These are phyloP conservation scores for Vanilla planifolia DNA, from an alignment of 106 monocot species.

Conservation along the genomic window DNA sequence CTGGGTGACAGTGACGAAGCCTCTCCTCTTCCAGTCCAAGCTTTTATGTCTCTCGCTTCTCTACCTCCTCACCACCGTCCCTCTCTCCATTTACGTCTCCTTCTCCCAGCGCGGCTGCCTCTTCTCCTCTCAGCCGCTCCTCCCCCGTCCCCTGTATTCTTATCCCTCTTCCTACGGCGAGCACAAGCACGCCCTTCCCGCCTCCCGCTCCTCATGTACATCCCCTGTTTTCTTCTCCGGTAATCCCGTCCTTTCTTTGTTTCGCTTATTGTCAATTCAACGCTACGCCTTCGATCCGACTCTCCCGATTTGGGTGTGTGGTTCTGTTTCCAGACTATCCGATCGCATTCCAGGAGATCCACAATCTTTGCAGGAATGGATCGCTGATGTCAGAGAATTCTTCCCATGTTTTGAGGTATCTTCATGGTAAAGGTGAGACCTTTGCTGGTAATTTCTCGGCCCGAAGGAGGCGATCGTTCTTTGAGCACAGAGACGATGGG, in stretches of 20 bases:
- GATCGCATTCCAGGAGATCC: constrained; percentile 49
- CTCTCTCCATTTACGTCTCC: constrained; percentile 55
- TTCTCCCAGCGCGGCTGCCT: constrained; percentile 36
- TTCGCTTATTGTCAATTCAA: neutral
- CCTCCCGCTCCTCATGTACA: constrained; percentile 47
- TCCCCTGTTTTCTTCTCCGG: constrained; percentile 62
- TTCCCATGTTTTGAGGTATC: constrained; percentile 40
- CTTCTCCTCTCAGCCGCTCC: constrained; percentile 2
- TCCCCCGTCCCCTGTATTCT: constrained; percentile 25
- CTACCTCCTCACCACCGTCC: constrained; percentile 78
- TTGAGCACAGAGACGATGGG: constrained; percentile 17
- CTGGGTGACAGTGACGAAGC: constrained; percentile 24
- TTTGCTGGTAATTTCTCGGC: constrained; percentile 73
- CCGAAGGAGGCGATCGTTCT: constrained; percentile 45
- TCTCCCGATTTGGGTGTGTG: neutral
- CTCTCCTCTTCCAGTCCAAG: constrained; percentile 78
- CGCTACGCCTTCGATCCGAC: neutral
- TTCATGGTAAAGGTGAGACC: constrained; percentile 15
- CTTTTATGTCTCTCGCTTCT: constrained; percentile 69
- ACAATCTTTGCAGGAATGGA: constrained; percentile 18
- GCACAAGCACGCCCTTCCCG: constrained; percentile 80
- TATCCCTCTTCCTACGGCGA: constrained; percentile 76
- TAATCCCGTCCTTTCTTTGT: constrained; percentile 6
- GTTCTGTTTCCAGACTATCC: constrained; percentile 34
- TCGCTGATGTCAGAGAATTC: constrained; percentile 3